Evolutionary conservation across 1,139 yeast species (phyloP).

Genomic region (Scheffersomyces illinoinensis): DNA sequence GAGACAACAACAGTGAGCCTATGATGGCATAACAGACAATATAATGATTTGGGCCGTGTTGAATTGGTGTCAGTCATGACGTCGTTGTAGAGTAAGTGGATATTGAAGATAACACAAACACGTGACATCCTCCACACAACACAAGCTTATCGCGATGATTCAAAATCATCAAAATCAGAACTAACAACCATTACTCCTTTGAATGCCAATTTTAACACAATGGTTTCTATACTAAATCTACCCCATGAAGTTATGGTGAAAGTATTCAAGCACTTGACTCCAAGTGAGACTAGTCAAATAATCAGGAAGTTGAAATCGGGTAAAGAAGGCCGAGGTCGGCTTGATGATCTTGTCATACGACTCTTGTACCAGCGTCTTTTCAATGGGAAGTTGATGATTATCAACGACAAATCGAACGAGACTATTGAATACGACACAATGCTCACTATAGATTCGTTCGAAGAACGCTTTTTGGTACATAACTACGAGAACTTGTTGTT

Average conservation of each 20-base stretch:
- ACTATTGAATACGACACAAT: conserved; percentile 10
- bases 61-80: not conserved
- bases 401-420: conserved; percentile 5
- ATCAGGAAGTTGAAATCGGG: conserved; percentile 7
- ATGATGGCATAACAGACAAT: not conserved
- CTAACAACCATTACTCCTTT: not conserved
- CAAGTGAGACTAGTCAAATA: conserved; percentile 21
- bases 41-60: not conserved
- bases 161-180: not conserved
- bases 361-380: conserved; percentile 11
- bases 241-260: conserved; percentile 28
- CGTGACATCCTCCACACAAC: not conserved
- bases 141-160: not conserved
- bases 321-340: not conserved
- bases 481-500: conserved; percentile 14
- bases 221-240: conserved; percentile 13
- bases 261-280: conserved; percentile 21
- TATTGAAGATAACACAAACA: not conserved
- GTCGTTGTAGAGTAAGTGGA: not conserved
- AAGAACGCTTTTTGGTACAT: conserved; percentile 14
- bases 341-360: conserved; percentile 1
- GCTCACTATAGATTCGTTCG: conserved; percentile 16
- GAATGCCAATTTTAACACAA: not conserved
- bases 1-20: not conserved
- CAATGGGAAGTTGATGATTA: conserved; percentile 9